phyloP scores from a whole-genome alignment of 352 stramenopile species.

The Lagenidium giganteum region DNA sequence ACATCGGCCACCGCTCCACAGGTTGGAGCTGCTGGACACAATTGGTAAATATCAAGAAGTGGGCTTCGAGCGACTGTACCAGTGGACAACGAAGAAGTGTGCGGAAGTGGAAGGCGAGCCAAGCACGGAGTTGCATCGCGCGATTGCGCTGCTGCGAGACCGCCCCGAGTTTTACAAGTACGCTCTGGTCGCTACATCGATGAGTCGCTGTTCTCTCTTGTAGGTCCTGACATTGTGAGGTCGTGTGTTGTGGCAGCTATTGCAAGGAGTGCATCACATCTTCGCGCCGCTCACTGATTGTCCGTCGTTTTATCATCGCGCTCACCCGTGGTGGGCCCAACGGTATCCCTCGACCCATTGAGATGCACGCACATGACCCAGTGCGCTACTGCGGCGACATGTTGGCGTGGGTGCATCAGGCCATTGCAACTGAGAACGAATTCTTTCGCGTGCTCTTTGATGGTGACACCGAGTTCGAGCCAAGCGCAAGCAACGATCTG shows the following conservation, averaged over 20 bases:
- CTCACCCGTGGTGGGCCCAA: conserved; percentile 70
- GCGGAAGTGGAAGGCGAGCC: conserved; percentile 59
- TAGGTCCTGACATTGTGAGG: not conserved
- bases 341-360: conserved; percentile 75
- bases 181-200: not conserved
- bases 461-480: conserved; percentile 35
- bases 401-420: conserved; percentile 85
- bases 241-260: conserved; percentile 37
- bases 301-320: conserved; percentile 71
- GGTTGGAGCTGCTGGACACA: conserved; percentile 83
- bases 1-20: too few species aligned
- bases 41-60: conserved; percentile 78
- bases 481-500: too few species aligned
- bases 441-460: conserved; percentile 79
- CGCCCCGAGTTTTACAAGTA: conserved; percentile 77
- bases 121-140: conserved; percentile 56
- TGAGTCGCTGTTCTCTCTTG: not conserved
- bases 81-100: conserved; percentile 84
- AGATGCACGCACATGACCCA: conserved; percentile 84
- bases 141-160: conserved; percentile 58
- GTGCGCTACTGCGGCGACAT: conserved; percentile 87
- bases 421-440: conserved; percentile 74
- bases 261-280: conserved; percentile 74
- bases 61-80: conserved; percentile 85
- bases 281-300: conserved; percentile 45